Evolutionary conservation across 2,329 filamentous ascomycete genomes (phyloP).

Genomic region (Knufia petricola): DNA sequence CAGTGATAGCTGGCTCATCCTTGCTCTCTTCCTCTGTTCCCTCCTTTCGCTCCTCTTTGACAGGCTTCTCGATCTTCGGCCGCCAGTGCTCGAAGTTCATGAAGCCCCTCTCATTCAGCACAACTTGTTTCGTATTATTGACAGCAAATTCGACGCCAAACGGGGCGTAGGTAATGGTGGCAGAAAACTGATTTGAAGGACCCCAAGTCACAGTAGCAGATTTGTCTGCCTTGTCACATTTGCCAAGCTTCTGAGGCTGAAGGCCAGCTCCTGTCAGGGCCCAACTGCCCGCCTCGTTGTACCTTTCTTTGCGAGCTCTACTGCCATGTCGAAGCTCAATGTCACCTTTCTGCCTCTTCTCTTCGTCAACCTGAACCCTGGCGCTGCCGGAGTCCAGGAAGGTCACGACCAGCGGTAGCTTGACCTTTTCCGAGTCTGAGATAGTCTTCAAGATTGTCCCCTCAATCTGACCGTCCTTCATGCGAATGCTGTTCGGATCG

Average conservation of each 20-base stretch:
- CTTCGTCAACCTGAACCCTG: conserved; percentile 82
- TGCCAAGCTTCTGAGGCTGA: conserved; percentile 60
- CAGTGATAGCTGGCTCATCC: conserved; percentile 32
- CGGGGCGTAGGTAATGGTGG: conserved; percentile 71
- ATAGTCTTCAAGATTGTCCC: conserved; percentile 75
- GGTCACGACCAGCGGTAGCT: conserved; percentile 72
- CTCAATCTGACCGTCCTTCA: conserved; percentile 70
- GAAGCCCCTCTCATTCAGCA: conserved; percentile 79
- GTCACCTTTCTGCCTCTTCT: conserved; percentile 77
- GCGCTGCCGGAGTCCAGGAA: conserved; percentile 86
- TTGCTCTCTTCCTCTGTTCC: conserved; percentile 34
- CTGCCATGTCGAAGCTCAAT: conserved; percentile 82
- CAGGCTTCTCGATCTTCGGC: conserved; percentile 59
- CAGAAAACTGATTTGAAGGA: conserved; percentile 64
- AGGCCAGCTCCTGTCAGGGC: conserved; percentile 68
- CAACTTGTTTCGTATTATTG: conserved; percentile 71
- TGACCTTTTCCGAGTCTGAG: conserved; percentile 57
- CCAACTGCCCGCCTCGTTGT: conserved; percentile 84
- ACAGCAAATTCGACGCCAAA: conserved; percentile 81
- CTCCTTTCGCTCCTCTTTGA: conserved; percentile 36
- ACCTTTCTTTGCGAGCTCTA: conserved; percentile 77
- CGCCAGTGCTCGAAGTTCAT: conserved; percentile 96
- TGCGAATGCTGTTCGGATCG: conserved; percentile 58
- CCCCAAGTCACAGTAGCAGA: conserved; percentile 71
- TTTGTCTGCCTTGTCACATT: conserved; percentile 55